Conservation (phyloP, 257 asterid species). For the Solanum appendiculatum region DNA sequence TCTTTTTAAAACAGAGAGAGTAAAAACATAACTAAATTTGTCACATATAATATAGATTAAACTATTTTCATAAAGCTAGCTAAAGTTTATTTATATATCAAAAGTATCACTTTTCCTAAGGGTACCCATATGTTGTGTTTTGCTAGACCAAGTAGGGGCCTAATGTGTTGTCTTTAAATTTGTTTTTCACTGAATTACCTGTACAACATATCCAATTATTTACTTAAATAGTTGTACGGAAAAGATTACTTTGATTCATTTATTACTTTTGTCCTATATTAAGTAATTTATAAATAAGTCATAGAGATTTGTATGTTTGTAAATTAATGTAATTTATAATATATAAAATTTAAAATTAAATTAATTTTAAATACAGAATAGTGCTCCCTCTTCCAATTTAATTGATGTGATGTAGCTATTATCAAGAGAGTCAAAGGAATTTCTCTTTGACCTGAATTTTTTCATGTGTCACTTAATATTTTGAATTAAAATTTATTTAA, state of each 20-base stretch:
- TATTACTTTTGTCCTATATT: not conserved
- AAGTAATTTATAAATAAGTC: no score
- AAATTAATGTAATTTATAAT: no score
- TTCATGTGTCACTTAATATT: not conserved
- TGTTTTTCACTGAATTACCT: not conserved
- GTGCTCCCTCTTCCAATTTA: not conserved
- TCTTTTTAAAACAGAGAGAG: no score
- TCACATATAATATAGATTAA: no score
- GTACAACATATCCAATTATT: not conserved
- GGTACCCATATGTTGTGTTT: not conserved
- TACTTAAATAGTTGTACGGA: not conserved
- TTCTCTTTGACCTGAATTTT: not conserved
- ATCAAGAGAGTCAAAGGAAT: not conserved
- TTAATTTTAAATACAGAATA: no score
- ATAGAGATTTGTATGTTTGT: no score
- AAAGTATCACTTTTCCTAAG: not conserved
- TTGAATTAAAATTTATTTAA: no score
- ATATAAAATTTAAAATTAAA: no score
- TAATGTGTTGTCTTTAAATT: not conserved
- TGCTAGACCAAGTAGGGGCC: not conserved
- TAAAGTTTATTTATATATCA: not conserved
- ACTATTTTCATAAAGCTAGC: not conserved
- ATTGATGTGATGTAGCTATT: no score
- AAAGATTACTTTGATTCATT: not conserved
- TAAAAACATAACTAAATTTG: not conserved